A percentile compares a stretch with the other conserved stretches of the same genome.
Conservation (phyloP, 139 green algal genomes). For the Zygnema cylindricum region DNA sequence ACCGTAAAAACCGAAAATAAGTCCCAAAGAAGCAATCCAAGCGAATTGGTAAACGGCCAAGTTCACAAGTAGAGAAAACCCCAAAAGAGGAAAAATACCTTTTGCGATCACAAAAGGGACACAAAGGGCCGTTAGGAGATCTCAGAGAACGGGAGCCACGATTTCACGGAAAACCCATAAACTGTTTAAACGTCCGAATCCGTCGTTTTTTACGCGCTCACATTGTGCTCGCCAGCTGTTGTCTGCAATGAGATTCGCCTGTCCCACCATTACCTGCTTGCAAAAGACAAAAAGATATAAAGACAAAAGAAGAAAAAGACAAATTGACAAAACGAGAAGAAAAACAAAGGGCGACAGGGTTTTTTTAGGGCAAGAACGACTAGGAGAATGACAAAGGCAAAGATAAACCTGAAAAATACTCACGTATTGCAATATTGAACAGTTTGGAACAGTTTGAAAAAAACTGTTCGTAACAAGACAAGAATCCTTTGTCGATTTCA, state of each 20-base stretch:
- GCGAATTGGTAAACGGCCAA: conserved; percentile 40
- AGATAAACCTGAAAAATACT: too few relatives aligned
- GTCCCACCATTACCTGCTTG: conserved; percentile 25
- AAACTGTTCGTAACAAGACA: too few relatives aligned
- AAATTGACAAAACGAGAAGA: too few relatives aligned
- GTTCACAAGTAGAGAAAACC: conserved; percentile 4
- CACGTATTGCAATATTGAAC: too few relatives aligned
- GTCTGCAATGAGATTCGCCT: conserved; percentile 18
- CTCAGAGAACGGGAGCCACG: conserved; percentile 51
- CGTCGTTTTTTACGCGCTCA: conserved; percentile 45
- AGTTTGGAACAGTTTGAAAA: too few relatives aligned
- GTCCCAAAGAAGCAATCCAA: conserved; percentile 25
- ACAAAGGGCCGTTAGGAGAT: conserved; percentile 52
- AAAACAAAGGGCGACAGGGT: too few relatives aligned
- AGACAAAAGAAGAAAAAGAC: too few relatives aligned
- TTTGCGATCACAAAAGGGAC: conserved; percentile 52
- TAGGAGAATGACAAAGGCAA: too few relatives aligned
- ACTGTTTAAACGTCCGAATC: conserved; percentile 15
- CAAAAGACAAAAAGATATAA: background rate
- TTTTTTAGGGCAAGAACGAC: too few relatives aligned
- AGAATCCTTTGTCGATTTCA: too few relatives aligned
- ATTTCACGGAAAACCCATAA: conserved; percentile 41
- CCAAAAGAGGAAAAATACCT: conserved; percentile 41
- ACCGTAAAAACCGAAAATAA: conserved; percentile 19
- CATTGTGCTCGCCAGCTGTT: conserved; percentile 31